Evolutionary conservation across 805 yeast species (phyloP), one percentile per base, ranked within the genome.

Genomic region (Lachancea sp.): DNA sequence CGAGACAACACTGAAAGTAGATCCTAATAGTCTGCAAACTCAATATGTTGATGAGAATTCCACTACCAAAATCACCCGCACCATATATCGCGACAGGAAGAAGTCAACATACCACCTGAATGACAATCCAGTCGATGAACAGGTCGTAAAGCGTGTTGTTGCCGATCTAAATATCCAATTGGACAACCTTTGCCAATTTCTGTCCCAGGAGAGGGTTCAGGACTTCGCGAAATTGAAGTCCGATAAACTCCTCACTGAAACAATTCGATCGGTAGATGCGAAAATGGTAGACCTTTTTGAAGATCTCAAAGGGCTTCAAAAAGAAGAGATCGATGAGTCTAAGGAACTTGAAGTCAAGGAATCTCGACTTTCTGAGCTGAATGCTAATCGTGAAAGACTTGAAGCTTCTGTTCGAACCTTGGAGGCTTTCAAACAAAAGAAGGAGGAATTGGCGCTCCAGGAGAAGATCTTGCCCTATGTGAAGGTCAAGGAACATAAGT

Each of bases 171-270:
- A 83, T 54, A 83, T 92, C 44, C 97, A 92, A 55, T 69, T 92
- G 42, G 94, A 87, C 56, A 92, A 90, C 57, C 68, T 90, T 36
- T 89, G 97, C 55, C 97, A 90, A 57, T 92, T 92, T 55, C 66
- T 92, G 41, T 96, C 98, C 0, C 99, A 92, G 58, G 97, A 90
- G 52, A 71, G 94, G 45, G 97, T 92, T 5, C 90, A 95, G 2
- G 87, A 85, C 48, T 92, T 92, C 67, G 95, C 97, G 0, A 75
- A 81, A 2, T 65, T 86, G 48, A 73, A 83, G 21, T 84, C 94
- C 1, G 88, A 83, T 46, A 77, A 78, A 45, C 64, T 90, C 7
- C 67, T 92, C 9, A 53, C 68, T 19, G 95, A 86, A 52, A 85
- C 95, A 1, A 86, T 88, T 54, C 66, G 90, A 44, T 87, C 96